Evolutionary conservation across 176 grass and related monocot species (phyloP), one percentile per base, ranked within the genome.

Genomic region (Carex pumila): DNA sequence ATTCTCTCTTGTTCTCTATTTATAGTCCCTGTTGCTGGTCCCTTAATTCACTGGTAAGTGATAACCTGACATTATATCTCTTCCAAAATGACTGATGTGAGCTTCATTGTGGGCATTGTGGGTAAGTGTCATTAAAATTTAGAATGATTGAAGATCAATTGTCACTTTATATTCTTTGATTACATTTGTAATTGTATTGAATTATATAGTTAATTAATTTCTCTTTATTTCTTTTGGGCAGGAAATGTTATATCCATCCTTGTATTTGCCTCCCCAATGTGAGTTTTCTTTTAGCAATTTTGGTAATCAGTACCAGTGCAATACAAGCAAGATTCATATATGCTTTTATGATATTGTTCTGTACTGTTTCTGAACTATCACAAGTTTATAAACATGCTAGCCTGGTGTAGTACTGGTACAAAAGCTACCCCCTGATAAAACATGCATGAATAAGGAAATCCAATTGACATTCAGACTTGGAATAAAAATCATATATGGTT

Each of bases 231-330:
- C 21, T 52, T 4, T 17, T 78, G 30, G 29, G n/a, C 89, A 97
- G 94, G 91, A 36, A 97, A 97, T 87, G 30, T 97, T 31, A 90
- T 97, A 85, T 97, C 94, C 34, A 88, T 97, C 21, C 86, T 97
- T 17, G 94, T 97, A 22, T 97, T 97, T 82, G 67, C 91, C 0
- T 97, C 91, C 13, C 94, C 94, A 66, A 87, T 97, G 91, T 90
- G 53, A 91, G 91, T 86, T 86, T 75, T 67, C 3, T 15, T 65
- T 41, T n/a, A 17, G 56, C 39, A 14, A 29, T 22, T 30, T 4
- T 4, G 56, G 8, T 69, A 43, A 36, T 39, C 7, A 15, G 64
- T 81, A 41, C 55, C 17, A 12, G 56, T 75, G 21, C 1, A 68
- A 12, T 53, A 74, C 21, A 21, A 29, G 25, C 34, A 79, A 79